Base-by-base conservation (phyloP, 495 filamentous ascomycete genomes). In the Penicillium robsamsonii region DNA sequence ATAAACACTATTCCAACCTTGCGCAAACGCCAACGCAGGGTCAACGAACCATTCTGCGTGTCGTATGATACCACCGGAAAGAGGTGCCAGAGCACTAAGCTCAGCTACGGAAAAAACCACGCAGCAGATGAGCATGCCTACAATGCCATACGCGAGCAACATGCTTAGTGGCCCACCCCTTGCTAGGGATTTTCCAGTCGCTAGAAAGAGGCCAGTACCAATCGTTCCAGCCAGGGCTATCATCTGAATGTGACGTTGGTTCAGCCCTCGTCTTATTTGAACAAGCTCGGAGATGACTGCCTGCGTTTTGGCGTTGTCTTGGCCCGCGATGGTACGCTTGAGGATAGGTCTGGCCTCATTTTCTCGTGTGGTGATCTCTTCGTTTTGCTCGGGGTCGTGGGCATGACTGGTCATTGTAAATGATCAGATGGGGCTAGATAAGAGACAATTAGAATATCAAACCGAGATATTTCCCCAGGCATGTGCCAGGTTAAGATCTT, bases 131-230 rank as follows among this genome's bases (percentile, higher is more conserved):
- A 60, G 25, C 9, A 67, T n/a, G 2, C 67, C 69, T 43, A 67
- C 53, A 17, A 68, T 50, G 4, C 47, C 4, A 50, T 70, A 72
- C 11, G 56, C 69, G 33, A 71, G 51, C 47, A 71, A 60, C 12
- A 60, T 57, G 5, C 84, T 78, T 5, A 72, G 84, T 27, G 89
- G 89, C 2, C 85, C 85, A 50, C 78, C 80, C 53, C 74, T 70
- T 27, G 81, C 79, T 27, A 87, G 73, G 13, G 82, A 78, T 42
- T 76, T 68, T 44, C 84, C 84, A 40, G 83, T 85, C 43, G 57
- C 54, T 5, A 71, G 62, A 13, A 69, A 69, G 12, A 66, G 50
- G 0, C 66, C 60, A 22, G 60, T 66, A 52, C 72, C 73, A 13
- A 77, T 70, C 3, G 74, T 72, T 11, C 74, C 74, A 11, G 73